phyloP scores from a whole-genome alignment of 2,329 filamentous ascomycete genomes.

The Trichophaea hybrida region DNA sequence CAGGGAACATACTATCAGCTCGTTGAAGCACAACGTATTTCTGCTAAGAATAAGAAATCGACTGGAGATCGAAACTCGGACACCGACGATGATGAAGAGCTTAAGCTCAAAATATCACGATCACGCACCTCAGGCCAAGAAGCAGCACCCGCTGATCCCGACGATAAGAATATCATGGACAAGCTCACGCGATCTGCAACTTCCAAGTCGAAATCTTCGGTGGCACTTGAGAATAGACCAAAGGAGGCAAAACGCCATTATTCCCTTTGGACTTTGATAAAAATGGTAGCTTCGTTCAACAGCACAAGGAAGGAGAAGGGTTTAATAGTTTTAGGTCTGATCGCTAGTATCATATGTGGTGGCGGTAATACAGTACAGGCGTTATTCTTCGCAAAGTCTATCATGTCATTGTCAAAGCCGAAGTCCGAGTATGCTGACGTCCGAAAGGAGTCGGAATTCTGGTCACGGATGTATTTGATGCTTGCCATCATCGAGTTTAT shows the following conservation, averaged over 20 bases:
- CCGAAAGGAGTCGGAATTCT: constrained; percentile 52
- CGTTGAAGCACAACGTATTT: constrained; percentile 74
- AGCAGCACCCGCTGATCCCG: constrained; percentile 39
- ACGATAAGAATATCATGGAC: constrained; percentile 44
- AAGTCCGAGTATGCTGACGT: constrained; percentile 19
- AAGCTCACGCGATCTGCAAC: constrained; percentile 44
- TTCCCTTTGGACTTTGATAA: constrained; percentile 59
- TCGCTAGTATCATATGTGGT: constrained; percentile 61
- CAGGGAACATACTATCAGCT: constrained; percentile 67
- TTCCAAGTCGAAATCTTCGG: constrained; percentile 50
- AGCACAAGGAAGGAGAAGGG: constrained; percentile 41
- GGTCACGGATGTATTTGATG: constrained; percentile 79
- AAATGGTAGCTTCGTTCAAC: constrained; percentile 70
- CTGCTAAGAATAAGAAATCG: constrained; percentile 40
- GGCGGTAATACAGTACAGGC: constrained; percentile 63
- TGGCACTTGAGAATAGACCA: constrained; percentile 46
- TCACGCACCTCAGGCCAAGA: constrained; percentile 23
- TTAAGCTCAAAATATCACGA: constrained; percentile 30
- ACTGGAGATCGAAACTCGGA: constrained; percentile 30
- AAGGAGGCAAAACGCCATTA: constrained; percentile 45
- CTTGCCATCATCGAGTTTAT: constrained; percentile 60
- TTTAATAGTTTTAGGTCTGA: constrained; percentile 57
- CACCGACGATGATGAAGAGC: constrained; percentile 30
- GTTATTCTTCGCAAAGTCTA: constrained; percentile 80
- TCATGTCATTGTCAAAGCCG: constrained; percentile 50